phyloP scores from a whole-genome alignment of 1,284 basidiomycete species.

The Lentinula novae-zelandiae region DNA sequence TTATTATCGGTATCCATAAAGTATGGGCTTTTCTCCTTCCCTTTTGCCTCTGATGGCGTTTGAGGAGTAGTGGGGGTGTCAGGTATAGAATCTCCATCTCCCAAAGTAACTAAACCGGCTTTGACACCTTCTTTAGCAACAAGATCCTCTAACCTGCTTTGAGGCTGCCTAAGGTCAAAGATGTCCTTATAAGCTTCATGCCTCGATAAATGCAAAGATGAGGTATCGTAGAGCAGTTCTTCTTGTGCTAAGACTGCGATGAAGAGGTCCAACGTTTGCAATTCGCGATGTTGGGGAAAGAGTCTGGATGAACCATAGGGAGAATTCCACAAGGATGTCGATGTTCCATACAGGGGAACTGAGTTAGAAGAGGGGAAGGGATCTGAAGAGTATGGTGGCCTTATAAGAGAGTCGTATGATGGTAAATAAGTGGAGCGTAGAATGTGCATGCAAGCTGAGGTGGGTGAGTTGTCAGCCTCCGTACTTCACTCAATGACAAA shows the following conservation, averaged over 20 bases:
- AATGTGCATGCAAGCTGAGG: constrained; percentile 23
- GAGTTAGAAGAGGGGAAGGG: constrained; percentile 52
- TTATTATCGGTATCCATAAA: neutral
- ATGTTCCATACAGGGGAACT: constrained; percentile 9
- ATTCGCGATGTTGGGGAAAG: constrained; percentile 57
- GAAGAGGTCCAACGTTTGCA: constrained; percentile 68
- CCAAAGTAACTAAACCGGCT: constrained; percentile 46
- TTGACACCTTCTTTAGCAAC: constrained; percentile 55
- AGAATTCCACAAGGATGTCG: neutral
- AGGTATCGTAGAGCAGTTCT: constrained; percentile 69
- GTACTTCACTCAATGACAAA: neutral
- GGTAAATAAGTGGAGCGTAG: constrained; percentile 70
- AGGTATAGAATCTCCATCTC: constrained; percentile 13
- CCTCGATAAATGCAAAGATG: constrained; percentile 65
- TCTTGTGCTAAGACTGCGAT: constrained; percentile 74
- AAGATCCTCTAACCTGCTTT: constrained; percentile 68
- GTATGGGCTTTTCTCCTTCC: neutral
- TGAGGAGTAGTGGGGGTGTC: neutral
- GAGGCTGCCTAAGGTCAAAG: constrained; percentile 71
- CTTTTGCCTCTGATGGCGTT: neutral
- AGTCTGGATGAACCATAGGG: constrained; percentile 18
- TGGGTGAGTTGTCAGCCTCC: neutral
- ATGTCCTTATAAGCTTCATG: constrained; percentile 72
- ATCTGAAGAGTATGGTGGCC: constrained; percentile 66
- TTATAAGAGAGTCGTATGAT: constrained; percentile 58